A percentile compares a stretch with the other conserved stretches of the same genome.
Conservation (phyloP, 1,139 yeast genomes). For the Wickerhamomyces sp. region DNA sequence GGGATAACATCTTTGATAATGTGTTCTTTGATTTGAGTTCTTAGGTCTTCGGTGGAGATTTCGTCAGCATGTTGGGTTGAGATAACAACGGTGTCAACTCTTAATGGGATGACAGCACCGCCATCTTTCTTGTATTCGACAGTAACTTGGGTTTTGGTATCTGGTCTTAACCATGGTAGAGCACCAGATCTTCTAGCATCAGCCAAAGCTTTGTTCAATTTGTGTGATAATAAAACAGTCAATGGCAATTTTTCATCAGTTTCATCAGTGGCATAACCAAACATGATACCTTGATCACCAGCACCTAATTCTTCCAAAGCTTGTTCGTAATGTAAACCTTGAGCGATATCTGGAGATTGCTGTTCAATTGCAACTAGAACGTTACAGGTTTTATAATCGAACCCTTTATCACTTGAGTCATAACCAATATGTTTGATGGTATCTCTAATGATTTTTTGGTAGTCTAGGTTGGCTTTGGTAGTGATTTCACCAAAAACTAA, state of each 20-base stretch:
- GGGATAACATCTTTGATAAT: slow-evolving; percentile 92
- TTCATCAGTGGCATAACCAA: slow-evolving; percentile 99
- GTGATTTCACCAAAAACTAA: slow-evolving; percentile 99
- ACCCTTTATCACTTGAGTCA: slow-evolving; percentile 94
- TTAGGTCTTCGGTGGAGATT: slow-evolving; percentile 87
- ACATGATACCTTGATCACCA: slow-evolving; percentile 99
- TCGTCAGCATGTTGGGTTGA: slow-evolving; percentile 98
- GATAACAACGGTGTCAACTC: slow-evolving; percentile 97
- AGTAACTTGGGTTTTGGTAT: slow-evolving; percentile 99
- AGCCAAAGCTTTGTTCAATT: slow-evolving; percentile 94
- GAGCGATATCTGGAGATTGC: slow-evolving; percentile 98
- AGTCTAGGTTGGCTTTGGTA: slow-evolving; percentile 91
- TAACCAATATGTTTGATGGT: slow-evolving; percentile 98
- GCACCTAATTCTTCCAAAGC: slow-evolving; percentile 98
- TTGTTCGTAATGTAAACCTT: slow-evolving; percentile 96
- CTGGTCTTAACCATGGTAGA: slow-evolving; percentile 97
- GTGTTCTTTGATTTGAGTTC: slow-evolving; percentile 70
- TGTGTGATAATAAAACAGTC: slow-evolving; percentile 91
- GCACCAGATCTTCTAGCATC: slow-evolving; percentile 96
- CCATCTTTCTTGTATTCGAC: slow-evolving; percentile 90
- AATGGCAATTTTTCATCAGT: slow-evolving; percentile 96
- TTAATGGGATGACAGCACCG: slow-evolving; percentile 92
- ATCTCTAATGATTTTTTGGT: slow-evolving; percentile 96
- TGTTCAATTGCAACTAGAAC: slow-evolving; percentile 98
- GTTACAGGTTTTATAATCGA: slow-evolving; percentile 98